Conservation (phyloP, 169 alveolate genomes). For the Plasmodium relictum region DNA sequence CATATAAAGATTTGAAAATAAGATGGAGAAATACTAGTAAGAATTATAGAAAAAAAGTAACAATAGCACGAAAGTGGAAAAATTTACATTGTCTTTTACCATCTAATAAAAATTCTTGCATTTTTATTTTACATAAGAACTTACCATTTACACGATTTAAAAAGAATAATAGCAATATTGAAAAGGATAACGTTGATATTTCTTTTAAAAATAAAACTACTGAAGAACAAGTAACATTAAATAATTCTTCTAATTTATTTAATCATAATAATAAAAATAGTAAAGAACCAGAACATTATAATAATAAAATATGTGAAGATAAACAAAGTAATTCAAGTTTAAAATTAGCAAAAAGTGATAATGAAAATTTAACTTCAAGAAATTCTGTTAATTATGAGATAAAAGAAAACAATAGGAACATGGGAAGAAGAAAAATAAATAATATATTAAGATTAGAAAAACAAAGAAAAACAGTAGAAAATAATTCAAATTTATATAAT, state of each 20-base stretch:
- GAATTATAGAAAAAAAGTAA: constrained; percentile 81
- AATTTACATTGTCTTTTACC: constrained; percentile 85
- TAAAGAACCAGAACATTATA: no score
- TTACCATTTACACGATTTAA: constrained; percentile 83
- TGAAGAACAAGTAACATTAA: neutral
- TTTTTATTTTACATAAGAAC: constrained; percentile 82
- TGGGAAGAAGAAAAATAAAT: neutral
- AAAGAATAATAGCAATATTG: neutral
- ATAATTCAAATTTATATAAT: neutral
- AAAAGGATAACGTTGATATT: neutral
- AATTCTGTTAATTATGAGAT: neutral
- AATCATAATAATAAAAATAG: neutral
- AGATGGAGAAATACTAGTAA: constrained; percentile 86
- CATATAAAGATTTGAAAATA: constrained; percentile 85
- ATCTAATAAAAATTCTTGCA: constrained; percentile 82
- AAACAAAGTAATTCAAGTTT: no score
- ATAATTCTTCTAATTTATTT: neutral
- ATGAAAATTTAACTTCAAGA: no score
- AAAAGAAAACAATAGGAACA: neutral
- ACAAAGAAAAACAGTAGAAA: neutral
- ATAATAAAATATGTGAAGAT: no score
- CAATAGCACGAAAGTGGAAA: constrained; percentile 88
- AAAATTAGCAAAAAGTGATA: no score
- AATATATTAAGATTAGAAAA: neutral
- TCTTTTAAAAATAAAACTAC: neutral